Evolutionary conservation across 768 basidiomycete species (phyloP).

Genomic region (Heimioporus sp.): DNA sequence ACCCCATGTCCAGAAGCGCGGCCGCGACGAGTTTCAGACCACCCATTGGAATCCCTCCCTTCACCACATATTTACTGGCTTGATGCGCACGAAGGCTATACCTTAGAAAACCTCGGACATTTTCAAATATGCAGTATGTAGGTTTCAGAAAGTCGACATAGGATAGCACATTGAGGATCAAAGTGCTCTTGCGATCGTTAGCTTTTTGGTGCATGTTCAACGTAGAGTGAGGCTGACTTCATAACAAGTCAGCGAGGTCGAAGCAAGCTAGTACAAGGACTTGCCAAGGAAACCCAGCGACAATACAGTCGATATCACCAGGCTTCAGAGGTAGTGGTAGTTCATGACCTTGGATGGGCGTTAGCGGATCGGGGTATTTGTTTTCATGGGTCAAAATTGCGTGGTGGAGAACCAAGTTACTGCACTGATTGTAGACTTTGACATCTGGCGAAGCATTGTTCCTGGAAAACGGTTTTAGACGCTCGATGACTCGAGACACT

Average conservation of each 20-base stretch:
- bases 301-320: conserved; percentile 57
- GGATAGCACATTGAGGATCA: conserved; percentile 58
- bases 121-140: conserved; percentile 47
- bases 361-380: conserved; percentile 38
- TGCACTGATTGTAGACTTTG: conserved; percentile 67
- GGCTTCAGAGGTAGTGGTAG: conserved; percentile 49
- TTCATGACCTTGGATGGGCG: conserved; percentile 35
- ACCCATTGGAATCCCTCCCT: conserved; percentile 70
- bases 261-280: not conserved
- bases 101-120: conserved; percentile 44
- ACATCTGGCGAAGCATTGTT: conserved; percentile 58
- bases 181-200: conserved; percentile 63
- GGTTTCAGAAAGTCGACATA: conserved; percentile 43
- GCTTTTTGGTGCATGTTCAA: conserved; percentile 72
- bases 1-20: conserved; percentile 68
- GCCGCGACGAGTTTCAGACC: conserved; percentile 67
- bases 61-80: conserved; percentile 40
- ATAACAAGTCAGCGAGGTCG: conserved; percentile 3
- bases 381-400: conserved; percentile 51
- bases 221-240: conserved; percentile 69
- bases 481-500: not conserved
- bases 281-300: conserved; percentile 78
- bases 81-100: conserved; percentile 40
- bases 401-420: conserved; percentile 59
- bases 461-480: conserved; percentile 9